These are phyloP conservation scores for Physcomitrium patens DNA, from an alignment of 225 moss, liverwort and hornwort genomes.

Conservation along the genomic window DNA sequence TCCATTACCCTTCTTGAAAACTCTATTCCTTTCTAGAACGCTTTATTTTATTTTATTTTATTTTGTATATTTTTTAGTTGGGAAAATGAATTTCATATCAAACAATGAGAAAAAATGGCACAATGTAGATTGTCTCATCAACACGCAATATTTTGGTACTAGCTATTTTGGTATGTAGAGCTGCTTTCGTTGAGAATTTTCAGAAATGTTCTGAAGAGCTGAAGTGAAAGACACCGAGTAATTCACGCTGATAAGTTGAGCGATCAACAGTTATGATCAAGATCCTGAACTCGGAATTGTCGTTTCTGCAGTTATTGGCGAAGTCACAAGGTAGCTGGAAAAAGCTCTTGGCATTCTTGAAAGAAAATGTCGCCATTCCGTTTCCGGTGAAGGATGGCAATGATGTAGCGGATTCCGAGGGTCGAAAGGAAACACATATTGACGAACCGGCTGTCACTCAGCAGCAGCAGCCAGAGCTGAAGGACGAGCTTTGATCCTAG, in stretches of 20 bases:
- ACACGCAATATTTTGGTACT: not conserved
- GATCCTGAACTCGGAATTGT: constrained; percentile 4
- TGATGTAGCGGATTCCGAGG: not conserved
- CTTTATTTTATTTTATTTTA: too few species aligned
- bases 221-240: too few species aligned
- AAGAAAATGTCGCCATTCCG: constrained; percentile 43
- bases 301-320: constrained; percentile 36
- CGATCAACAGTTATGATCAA: not conserved
- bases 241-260: too few species aligned
- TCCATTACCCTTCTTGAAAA: not conserved
- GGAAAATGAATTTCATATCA: not conserved
- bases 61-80: not conserved
- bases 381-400: constrained; percentile 29
- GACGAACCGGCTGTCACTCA: constrained; percentile 7
- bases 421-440: constrained; percentile 5
- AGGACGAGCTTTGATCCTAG: constrained; percentile 42
- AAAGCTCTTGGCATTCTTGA: constrained; percentile 56
- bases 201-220: too few species aligned
- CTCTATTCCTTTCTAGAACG: not conserved
- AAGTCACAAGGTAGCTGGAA: constrained; percentile 47
- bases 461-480: constrained; percentile 12
- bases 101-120: not conserved
- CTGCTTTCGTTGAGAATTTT: too few species aligned
- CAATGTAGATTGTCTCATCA: not conserved
- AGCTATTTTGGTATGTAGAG: too few species aligned